Percentiles rank a stretch among this genome's conserved stretches.
These are phyloP conservation scores for Lanmaoa pseudosensibilis DNA, from an alignment of 768 basidiomycete species.

Conservation along the genomic window DNA sequence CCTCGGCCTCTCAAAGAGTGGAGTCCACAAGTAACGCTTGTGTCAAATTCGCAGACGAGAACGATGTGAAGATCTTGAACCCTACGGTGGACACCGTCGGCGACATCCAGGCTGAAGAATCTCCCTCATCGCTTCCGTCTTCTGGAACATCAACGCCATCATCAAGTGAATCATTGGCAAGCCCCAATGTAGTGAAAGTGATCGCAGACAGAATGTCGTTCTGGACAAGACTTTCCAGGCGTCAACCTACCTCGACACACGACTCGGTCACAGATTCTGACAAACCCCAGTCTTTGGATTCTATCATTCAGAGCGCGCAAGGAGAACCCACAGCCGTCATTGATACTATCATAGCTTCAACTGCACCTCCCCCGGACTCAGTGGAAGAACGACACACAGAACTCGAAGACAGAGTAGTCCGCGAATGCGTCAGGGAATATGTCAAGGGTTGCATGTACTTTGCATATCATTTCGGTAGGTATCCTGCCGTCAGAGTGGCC, in stretches of 20 bases:
- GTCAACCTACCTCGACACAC: slow-evolving; percentile 30
- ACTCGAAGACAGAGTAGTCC: slow-evolving; percentile 79
- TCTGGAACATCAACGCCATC: slow-evolving; percentile 58
- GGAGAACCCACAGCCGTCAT: slow-evolving; percentile 55
- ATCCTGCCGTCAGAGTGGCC: background rate
- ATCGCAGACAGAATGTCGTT: slow-evolving; percentile 70
- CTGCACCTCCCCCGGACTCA: slow-evolving; percentile 61
- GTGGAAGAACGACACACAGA: slow-evolving; percentile 69
- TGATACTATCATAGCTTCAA: slow-evolving; percentile 54
- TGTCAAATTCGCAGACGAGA: slow-evolving; percentile 55
- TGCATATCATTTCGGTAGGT: slow-evolving; percentile 77
- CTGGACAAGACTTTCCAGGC: slow-evolving; percentile 65
- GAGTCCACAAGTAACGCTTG: slow-evolving; percentile 28
- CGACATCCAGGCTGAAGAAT: background rate
- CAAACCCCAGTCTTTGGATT: slow-evolving; percentile 31
- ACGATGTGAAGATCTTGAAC: slow-evolving; percentile 47
- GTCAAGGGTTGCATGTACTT: slow-evolving; percentile 90
- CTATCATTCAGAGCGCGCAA: slow-evolving; percentile 45
- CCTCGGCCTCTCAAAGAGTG: slow-evolving; percentile 7
- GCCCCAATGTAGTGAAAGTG: slow-evolving; percentile 58
- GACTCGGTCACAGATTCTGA: slow-evolving; percentile 11
- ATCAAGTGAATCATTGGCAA: slow-evolving; percentile 43
- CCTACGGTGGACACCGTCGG: slow-evolving; percentile 26
- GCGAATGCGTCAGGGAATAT: slow-evolving; percentile 75
- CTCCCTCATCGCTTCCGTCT: slow-evolving; percentile 26